Conservation (phyloP, 257 asterid genomes). For the Buddleja alternifolia region DNA sequence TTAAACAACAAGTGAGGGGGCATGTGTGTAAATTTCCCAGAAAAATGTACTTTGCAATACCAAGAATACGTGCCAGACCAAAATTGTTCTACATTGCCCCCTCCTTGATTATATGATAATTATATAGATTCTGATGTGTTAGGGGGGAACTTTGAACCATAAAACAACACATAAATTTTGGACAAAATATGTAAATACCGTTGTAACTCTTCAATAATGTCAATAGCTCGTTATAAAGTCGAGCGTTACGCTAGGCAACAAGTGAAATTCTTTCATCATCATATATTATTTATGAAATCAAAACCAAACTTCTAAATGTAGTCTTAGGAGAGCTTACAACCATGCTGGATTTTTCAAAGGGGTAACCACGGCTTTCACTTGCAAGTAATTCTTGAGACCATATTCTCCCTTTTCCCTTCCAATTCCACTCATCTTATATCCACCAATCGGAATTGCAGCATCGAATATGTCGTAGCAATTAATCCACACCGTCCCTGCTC, state of each 20-base stretch:
- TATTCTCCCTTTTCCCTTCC: conserved; percentile 96
- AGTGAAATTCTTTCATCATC: conserved; percentile 32
- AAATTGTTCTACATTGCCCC: too few species aligned
- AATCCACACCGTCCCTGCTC: conserved; percentile 83
- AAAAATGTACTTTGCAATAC: too few species aligned
- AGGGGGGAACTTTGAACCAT: not conserved
- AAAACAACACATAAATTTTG: conserved; percentile 5
- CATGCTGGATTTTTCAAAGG: conserved; percentile 86
- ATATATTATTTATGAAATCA: conserved; percentile 4
- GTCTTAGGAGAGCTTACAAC: conserved; percentile 49
- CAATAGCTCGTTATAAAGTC: not conserved
- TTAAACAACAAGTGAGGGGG: too few species aligned
- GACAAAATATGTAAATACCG: conserved; percentile 1
- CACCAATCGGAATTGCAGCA: conserved; percentile 95
- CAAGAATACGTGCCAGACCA: too few species aligned
- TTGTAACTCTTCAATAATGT: conserved; percentile 10
- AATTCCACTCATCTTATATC: conserved; percentile 93
- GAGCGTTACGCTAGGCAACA: conserved; percentile 1
- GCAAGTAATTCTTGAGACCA: conserved; percentile 86
- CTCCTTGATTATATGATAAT: too few species aligned
- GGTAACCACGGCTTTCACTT: conserved; percentile 93
- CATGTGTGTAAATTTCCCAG: too few species aligned
- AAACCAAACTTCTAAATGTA: conserved; percentile 14
- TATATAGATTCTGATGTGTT: too few species aligned
- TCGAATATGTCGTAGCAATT: conserved; percentile 85